Conservation (phyloP, 169 alveolate genomes). For the Plasmodium knowlesi region DNA sequence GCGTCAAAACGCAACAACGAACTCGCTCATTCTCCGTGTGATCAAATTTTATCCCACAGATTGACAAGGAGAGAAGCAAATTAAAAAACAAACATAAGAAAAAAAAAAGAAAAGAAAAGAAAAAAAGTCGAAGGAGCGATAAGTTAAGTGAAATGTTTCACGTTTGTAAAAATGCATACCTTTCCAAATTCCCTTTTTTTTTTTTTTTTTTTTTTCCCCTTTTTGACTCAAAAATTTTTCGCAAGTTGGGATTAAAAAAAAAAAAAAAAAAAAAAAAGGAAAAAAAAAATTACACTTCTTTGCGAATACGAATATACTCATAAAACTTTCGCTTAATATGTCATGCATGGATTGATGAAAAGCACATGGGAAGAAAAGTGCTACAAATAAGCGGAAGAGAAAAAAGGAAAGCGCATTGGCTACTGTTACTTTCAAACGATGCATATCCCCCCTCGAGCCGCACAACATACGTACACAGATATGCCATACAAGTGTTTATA, state of each 20-base stretch:
- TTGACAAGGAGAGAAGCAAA: background rate
- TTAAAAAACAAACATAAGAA: background rate
- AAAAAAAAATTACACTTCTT: slow-evolving; percentile 9
- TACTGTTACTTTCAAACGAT: background rate
- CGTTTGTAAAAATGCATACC: background rate
- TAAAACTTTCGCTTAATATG: background rate
- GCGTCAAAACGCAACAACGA: background rate
- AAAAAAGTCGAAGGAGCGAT: background rate
- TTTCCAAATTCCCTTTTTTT: background rate
- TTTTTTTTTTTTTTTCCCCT: background rate
- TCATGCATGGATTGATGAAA: background rate
- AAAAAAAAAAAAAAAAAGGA: background rate
- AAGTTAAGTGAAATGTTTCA: background rate
- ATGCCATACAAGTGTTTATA: background rate
- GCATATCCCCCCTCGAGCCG: background rate
- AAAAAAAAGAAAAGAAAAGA: background rate
- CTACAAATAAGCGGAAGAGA: background rate
- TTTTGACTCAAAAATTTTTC: background rate
- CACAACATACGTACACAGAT: background rate
- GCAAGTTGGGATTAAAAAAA: background rate
- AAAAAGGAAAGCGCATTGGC: background rate
- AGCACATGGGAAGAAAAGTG: background rate
- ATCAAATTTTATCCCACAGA: background rate
- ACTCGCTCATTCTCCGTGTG: background rate
- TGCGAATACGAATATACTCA: background rate